Conservation (phyloP, 2,329 filamentous ascomycete species). For the Esteya vermicola region DNA sequence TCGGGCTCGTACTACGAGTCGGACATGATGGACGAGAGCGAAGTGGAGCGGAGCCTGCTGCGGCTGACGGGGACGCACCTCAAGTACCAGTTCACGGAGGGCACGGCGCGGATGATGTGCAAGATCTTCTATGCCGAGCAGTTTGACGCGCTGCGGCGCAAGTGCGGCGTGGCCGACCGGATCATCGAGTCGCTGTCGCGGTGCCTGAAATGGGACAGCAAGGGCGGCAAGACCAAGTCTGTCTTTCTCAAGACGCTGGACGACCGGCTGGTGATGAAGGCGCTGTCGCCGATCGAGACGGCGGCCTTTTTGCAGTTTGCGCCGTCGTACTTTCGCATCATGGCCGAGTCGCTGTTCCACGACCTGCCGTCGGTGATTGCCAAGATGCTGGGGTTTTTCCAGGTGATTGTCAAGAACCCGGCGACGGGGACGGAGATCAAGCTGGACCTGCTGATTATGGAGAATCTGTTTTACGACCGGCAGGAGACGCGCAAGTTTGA, state of each 20-base stretch:
- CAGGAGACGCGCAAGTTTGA: constrained; percentile 84
- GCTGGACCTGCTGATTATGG: constrained; percentile 87
- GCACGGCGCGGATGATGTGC: constrained; percentile 87
- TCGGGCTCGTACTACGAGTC: not conserved
- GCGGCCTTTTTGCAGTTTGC: constrained; percentile 91
- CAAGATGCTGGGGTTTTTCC: constrained; percentile 98
- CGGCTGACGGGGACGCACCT: constrained; percentile 81
- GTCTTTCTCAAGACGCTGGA: constrained; percentile 95
- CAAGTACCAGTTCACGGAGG: constrained; percentile 90
- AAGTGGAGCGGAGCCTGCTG: constrained; percentile 74
- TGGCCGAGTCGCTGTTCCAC: constrained; percentile 91
- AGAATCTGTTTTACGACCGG: constrained; percentile 95
- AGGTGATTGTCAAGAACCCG: constrained; percentile 93
- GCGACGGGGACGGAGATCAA: constrained; percentile 85
- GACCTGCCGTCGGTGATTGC: constrained; percentile 92
- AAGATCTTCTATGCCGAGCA: constrained; percentile 99
- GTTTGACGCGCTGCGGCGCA: constrained; percentile 84
- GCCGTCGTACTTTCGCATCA: constrained; percentile 93
- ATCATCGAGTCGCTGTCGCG: constrained; percentile 91
- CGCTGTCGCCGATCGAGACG: constrained; percentile 79
- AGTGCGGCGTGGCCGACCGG: constrained; percentile 84
- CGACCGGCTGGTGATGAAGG: constrained; percentile 86
- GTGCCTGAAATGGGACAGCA: constrained; percentile 95
- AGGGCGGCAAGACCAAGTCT: constrained; percentile 94
- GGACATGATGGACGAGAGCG: constrained; percentile 36